These are phyloP conservation scores for Plenodomus biglobosus DNA, from an alignment of 2,329 filamentous ascomycete species.

Conservation along the genomic window DNA sequence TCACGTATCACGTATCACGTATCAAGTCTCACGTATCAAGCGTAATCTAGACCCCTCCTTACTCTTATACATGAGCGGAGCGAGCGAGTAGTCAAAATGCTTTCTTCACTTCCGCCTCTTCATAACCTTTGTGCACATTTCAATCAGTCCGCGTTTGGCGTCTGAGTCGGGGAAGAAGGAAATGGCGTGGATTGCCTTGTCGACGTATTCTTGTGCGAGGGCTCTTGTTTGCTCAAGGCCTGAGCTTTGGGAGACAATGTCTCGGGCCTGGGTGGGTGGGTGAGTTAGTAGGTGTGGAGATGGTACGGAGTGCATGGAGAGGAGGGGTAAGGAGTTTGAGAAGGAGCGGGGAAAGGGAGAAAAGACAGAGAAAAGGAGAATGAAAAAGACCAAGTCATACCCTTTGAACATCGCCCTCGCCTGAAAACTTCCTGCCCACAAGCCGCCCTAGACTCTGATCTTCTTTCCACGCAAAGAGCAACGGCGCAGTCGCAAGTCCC, in stretches of 20 bases:
- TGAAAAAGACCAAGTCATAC: constrained; percentile 62
- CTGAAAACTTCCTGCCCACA: constrained; percentile 86
- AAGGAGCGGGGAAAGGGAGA: no score
- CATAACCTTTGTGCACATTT: constrained; percentile 93
- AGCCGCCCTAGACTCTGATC: constrained; percentile 80
- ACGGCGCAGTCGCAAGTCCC: constrained; percentile 87
- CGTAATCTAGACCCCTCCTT: no score
- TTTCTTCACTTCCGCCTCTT: constrained; percentile 74
- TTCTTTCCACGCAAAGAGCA: constrained; percentile 94
- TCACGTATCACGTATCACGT: no score
- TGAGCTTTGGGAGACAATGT: constrained; percentile 78
- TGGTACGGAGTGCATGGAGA: no score
- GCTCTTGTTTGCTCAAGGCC: constrained; percentile 91
- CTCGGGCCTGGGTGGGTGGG: constrained; percentile 73
- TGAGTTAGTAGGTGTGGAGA: no score
- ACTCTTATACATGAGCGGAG: no score
- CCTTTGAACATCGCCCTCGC: constrained; percentile 79
- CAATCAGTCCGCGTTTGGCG: constrained; percentile 84
- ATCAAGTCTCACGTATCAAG: no score
- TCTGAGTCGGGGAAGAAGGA: constrained; percentile 86
- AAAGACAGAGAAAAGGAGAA: no score
- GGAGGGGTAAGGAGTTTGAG: no score
- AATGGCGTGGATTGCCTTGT: constrained; percentile 85
- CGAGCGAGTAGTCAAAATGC: no score
- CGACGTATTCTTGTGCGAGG: constrained; percentile 85